Conservation (phyloP, 2,329 filamentous ascomycete genomes). For the Fusarium luffae region DNA sequence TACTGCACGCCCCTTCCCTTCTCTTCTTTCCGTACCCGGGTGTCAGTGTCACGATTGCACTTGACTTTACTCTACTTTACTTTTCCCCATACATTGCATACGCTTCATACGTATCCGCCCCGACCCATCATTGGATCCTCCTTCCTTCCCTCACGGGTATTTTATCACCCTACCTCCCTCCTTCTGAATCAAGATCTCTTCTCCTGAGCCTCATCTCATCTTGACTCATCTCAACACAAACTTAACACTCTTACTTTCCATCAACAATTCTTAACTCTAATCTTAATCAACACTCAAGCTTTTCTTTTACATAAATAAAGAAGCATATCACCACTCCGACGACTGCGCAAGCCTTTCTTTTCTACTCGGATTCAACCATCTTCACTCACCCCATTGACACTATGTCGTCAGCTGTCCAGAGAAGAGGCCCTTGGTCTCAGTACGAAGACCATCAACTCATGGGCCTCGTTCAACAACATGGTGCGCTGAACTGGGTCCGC, state of each 20-base stretch:
- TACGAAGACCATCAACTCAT: conserved; percentile 78
- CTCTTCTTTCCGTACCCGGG: not conserved
- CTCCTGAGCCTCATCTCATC: conserved; percentile 19
- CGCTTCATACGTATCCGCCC: conserved; percentile 43
- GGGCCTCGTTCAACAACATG: conserved; percentile 75
- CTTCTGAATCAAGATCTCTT: conserved; percentile 26
- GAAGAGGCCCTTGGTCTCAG: conserved; percentile 84
- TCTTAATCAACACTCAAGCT: not conserved
- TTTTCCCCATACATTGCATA: conserved; percentile 44
- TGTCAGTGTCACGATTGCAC: conserved; percentile 4
- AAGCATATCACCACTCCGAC: not conserved
- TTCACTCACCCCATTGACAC: conserved; percentile 1
- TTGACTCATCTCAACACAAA: not conserved
- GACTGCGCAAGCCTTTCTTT: not conserved
- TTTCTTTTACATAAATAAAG: not conserved
- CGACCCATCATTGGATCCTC: not conserved
- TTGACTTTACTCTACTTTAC: conserved; percentile 5
- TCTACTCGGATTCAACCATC: not conserved
- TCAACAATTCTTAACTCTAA: conserved; percentile 1
- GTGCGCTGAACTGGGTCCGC: conserved; percentile 88
- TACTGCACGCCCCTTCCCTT: not conserved
- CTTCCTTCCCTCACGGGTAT: conserved; percentile 33
- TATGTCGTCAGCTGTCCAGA: conserved; percentile 40
- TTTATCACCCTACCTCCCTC: conserved; percentile 45
- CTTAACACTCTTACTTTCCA: not conserved